A percentile compares a stretch with the other conserved stretches of the same genome.
Evolutionary conservation across 768 basidiomycete genomes (phyloP).

Genomic region (Cystobasidiopsis lactophilus): DNA sequence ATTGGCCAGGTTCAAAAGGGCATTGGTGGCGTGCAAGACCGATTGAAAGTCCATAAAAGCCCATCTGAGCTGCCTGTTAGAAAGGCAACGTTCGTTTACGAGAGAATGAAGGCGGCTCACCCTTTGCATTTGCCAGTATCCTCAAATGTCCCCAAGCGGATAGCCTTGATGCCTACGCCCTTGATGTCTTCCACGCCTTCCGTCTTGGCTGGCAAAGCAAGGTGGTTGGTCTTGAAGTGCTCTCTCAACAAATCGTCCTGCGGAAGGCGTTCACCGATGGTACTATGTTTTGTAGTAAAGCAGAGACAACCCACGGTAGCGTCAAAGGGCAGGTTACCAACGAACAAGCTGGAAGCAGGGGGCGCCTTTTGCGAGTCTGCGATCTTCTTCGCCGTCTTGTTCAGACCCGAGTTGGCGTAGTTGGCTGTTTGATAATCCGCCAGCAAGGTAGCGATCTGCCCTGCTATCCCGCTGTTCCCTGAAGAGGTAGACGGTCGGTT

Average conservation of each 20-base stretch:
- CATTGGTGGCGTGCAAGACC: conserved; percentile 54
- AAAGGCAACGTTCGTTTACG: neutral
- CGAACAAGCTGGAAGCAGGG: conserved; percentile 63
- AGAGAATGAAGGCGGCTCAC: conserved; percentile 29
- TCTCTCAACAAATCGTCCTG: conserved; percentile 44
- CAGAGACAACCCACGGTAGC: conserved; percentile 33
- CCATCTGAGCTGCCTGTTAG: conserved; percentile 35
- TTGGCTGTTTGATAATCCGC: conserved; percentile 5
- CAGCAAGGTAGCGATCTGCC: conserved; percentile 3
- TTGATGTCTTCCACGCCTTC: conserved; percentile 17
- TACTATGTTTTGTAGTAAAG: neutral
- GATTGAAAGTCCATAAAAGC: conserved; percentile 80
- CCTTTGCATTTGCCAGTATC: conserved; percentile 91
- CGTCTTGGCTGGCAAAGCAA: conserved; percentile 3
- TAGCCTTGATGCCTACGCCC: conserved; percentile 34
- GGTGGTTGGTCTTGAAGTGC: conserved; percentile 47
- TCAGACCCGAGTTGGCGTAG: conserved; percentile 11
- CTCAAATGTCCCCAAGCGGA: conserved; percentile 88
- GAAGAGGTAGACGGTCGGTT: conserved; percentile 12
- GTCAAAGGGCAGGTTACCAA: conserved; percentile 83
- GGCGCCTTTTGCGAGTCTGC: conserved; percentile 57
- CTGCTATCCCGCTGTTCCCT: neutral
- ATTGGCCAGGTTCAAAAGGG: conserved; percentile 62
- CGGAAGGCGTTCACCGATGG: neutral
- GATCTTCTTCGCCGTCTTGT: conserved; percentile 36